These are phyloP conservation scores for Caulochytrium protostelioides DNA, from an alignment of 371 early-diverging fungal species.

Conservation along the genomic window DNA sequence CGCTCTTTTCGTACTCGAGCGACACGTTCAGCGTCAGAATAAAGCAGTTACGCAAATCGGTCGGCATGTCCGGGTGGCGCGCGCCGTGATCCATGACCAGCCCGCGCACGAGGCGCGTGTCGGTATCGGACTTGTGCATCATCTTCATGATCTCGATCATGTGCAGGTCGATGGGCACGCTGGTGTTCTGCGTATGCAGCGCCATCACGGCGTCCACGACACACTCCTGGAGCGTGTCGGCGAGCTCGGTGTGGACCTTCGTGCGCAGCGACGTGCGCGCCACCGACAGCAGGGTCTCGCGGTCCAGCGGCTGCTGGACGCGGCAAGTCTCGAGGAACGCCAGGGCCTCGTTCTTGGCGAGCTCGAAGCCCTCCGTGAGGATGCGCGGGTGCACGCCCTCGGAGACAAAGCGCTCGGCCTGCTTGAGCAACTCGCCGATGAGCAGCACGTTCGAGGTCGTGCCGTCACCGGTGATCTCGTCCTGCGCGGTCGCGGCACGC, in stretches of 20 bases:
- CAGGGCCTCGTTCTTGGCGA: slow-evolving; percentile 83
- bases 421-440: slow-evolving; percentile 90
- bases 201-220: slow-evolving; percentile 90
- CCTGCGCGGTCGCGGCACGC: slow-evolving; percentile 94
- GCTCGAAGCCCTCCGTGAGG: slow-evolving; percentile 89
- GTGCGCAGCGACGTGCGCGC: slow-evolving; percentile 90
- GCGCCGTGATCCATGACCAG: slow-evolving; percentile 99
- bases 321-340: slow-evolving; percentile 77
- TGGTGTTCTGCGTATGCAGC: slow-evolving; percentile 27
- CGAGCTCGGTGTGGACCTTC: slow-evolving; percentile 74
- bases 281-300: slow-evolving; percentile 74
- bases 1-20: slow-evolving; percentile 99
- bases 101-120: slow-evolving; percentile 86
- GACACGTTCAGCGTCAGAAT: slow-evolving; percentile 95
- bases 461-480: slow-evolving; percentile 97
- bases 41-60: slow-evolving; percentile 73
- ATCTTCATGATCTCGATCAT: slow-evolving; percentile 99
- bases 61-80: slow-evolving; percentile 99
- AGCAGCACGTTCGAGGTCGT: slow-evolving; percentile 92
- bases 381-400: slow-evolving; percentile 95
- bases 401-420: slow-evolving; percentile 80
- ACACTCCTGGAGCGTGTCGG: slow-evolving; percentile 80
- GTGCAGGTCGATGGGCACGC: slow-evolving; percentile 82
- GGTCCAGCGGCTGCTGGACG: slow-evolving; percentile 49
- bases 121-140: slow-evolving; percentile 90